Evolutionary conservation across 2,329 filamentous ascomycete species (phyloP).

Genomic region (Xenosphaeropsis pyriputrescens): DNA sequence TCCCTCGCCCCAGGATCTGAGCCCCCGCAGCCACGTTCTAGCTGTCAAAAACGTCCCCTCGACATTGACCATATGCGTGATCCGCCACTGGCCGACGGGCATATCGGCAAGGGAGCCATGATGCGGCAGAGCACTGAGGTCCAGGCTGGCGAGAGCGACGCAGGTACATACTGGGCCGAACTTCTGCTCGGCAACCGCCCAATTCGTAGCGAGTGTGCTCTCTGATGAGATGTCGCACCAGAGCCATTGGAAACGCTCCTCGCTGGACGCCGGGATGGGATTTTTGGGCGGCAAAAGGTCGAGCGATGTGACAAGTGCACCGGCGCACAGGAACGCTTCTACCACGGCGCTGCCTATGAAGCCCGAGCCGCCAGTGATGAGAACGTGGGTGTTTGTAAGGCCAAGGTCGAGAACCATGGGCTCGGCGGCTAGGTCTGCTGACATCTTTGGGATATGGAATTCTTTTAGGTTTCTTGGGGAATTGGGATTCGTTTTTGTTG

Average conservation of each 20-base stretch:
- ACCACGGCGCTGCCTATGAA: conserved; percentile 10
- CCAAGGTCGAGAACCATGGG: conserved; percentile 8
- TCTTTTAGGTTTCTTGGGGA: too few relatives aligned
- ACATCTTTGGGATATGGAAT: too few relatives aligned
- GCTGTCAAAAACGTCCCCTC: conserved; percentile 26
- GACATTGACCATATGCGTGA: conserved; percentile 26
- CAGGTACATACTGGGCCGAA: conserved; percentile 19
- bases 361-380: conserved; percentile 11
- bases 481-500: too few relatives aligned
- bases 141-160: conserved; percentile 26
- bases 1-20: conserved; percentile 15
- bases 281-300: conserved; percentile 13
- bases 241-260: conserved; percentile 17
- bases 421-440: too few relatives aligned
- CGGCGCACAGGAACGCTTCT: conserved; percentile 21
- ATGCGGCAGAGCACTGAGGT: conserved; percentile 24
- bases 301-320: conserved; percentile 23
- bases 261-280: neutral
- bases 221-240: conserved; percentile 18
- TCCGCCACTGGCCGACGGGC: conserved; percentile 21
- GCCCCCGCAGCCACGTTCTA: conserved; percentile 23
- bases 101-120: conserved; percentile 23
- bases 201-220: conserved; percentile 13
- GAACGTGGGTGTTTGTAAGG: conserved; percentile 8
- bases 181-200: conserved; percentile 15